Evolutionary conservation across 129 eudicot genomes (phyloP), one percentile per base, ranked within the genome.

Genomic region (Flaveria linearis): DNA sequence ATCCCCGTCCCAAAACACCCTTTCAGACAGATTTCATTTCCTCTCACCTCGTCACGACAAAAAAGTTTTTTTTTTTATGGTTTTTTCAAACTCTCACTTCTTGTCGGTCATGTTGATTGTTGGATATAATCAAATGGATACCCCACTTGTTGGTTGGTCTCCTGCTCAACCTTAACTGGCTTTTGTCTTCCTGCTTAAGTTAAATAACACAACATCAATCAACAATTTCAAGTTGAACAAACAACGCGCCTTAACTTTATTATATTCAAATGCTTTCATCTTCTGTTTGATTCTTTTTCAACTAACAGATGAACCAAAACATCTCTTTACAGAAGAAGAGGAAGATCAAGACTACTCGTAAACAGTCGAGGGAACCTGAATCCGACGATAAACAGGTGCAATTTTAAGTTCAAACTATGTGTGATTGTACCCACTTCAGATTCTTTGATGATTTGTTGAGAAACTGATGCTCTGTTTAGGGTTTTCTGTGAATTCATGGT

Each of bases 81-180:
- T 28, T 28, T 30, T 30, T 30, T 0, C 0, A 2, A 30, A 30
- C 1, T 36, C 41, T 4, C 41, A 0, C 41, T 36, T 36, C 6
- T 36, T 36, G 7, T 36, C 1, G 7, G 41, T 36, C 41, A 36
- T 36, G 7, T 36, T 25, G 26, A 25, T 25, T 25, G 26, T 25
- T 36, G 41, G 41, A 36, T 5, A 36, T 36, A 36, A 36, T 36
- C 41, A 36, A 36, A 36, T 36, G 9, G 2, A 25, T 61, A 60
- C 41, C 68, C 42, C 42, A 61, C 68, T 61, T 61, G 68, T 41
- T 28, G 20, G 43, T 15, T 28, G 28, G 68, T 25, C 41, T 26
- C 68, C 68, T 61, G 10, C 18, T 61, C 41, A 61, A 61, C n/a
- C 68, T 61, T 61, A 61, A n/a, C 43, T 61, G 68, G 41, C 41